Evolutionary conservation across 805 yeast species (phyloP), one percentile per base, ranked within the genome.

Genomic region (Suhomyces sp.): DNA sequence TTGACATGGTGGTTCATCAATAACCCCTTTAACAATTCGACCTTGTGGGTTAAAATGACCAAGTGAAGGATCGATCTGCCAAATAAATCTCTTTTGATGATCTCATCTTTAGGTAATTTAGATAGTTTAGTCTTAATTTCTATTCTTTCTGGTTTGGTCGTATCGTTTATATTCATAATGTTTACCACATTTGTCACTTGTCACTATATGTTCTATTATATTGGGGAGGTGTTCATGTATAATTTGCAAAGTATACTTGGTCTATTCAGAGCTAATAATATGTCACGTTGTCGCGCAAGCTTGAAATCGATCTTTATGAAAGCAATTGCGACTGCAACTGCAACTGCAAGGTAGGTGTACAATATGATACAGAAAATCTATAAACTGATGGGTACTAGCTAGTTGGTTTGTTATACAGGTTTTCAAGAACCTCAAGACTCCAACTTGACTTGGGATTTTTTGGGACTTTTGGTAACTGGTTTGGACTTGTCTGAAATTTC

Each of bases 21-120:
- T 6, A 87, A 57, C 22, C 71, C 71, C 7, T 68, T 61, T 15
- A 88, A 68, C 24, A 74, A 62, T 51, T 80, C 83, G 47, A 69
- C 63, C 46, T 82, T 71, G 55, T 85, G 83, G 45, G 77, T 57
- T 33, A 82, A 65, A 40, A 85, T 75, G 15, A 85, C 63, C 1
- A 82, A 50, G 63, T 87, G 91, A n/a, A 86, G 65, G 4, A 85
- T 64, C 0, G 86, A 78, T 48, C 91, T 73, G 1, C 96, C 96
- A 67, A 87, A 85, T 4, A 85, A 68, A 63, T 90, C 96, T 56
- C 90, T 73, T 50, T 70, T 70, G 19, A 61, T 64, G 40, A 83
- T 63, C 29, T 78, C 78, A 26, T 68, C 60, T 49, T 68, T 69
- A 2, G 77, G 40, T 26, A 79, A 59, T 42, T 54, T 56, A 26